These are phyloP conservation scores for Lachancea cidri DNA, from an alignment of 805 yeast genomes.

Conservation along the genomic window DNA sequence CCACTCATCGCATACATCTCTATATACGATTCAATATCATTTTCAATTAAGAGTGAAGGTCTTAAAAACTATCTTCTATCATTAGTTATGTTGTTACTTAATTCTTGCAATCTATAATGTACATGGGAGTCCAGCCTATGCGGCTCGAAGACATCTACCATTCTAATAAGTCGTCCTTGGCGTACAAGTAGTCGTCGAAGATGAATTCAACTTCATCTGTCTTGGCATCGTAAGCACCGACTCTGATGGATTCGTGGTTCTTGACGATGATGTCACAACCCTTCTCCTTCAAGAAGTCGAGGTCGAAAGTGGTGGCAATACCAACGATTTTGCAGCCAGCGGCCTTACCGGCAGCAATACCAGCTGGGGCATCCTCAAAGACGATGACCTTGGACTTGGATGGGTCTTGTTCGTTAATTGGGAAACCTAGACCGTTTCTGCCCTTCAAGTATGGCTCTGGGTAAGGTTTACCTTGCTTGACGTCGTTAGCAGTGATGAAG, in stretches of 20 bases:
- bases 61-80: neutral
- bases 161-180: conserved; percentile 32
- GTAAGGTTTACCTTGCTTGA: conserved; percentile 75
- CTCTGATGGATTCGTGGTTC: conserved; percentile 59
- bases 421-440: conserved; percentile 36
- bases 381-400: conserved; percentile 47
- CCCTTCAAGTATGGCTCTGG: conserved; percentile 77
- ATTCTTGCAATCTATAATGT: neutral
- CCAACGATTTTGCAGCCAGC: conserved; percentile 83
- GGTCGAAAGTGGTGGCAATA: conserved; percentile 72
- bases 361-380: conserved; percentile 89
- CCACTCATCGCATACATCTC: no score
- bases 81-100: neutral
- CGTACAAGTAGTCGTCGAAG: conserved; percentile 36
- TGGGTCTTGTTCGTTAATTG: conserved; percentile 34
- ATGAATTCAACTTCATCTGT: conserved; percentile 36
- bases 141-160: conserved; percentile 22
- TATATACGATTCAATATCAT: no score
- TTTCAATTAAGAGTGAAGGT: no score
- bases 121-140: neutral
- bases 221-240: conserved; percentile 47
- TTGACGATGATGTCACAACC: conserved; percentile 82
- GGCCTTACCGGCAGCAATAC: conserved; percentile 74
- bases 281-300: conserved; percentile 60
- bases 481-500: conserved; percentile 80